Evolutionary conservation across 768 basidiomycete genomes (phyloP), one percentile per base, ranked within the genome.

Genomic region (Mycena polygramma): DNA sequence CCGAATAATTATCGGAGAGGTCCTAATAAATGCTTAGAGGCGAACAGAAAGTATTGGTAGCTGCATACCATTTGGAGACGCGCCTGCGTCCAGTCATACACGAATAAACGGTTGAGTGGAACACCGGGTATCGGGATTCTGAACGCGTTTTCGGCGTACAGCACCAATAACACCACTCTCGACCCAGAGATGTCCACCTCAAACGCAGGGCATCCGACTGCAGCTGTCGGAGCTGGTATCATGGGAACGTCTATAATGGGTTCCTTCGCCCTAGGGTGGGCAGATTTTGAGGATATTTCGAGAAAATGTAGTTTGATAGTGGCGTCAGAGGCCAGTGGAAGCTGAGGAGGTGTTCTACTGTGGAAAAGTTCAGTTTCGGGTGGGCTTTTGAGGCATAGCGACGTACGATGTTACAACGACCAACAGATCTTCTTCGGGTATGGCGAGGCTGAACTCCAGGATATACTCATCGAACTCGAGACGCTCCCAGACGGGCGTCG

Each of bases 61-160:
- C 13, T 37, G 39, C n/a, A 11, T 57, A 65, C 64, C 64, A 58
- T 49, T 15, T 57, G 55, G 3, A 66, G 64, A 2, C 3, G 7
- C 15, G 55, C 64, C 22, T 39, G 20, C 19, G 39, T 49, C 64
- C 64, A 57, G 30, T 66, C 64, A 36, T 66, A 66, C 24, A 66
- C 35, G 10, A 57, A 15, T 4, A 66, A 15, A 22, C 37, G 55
- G 35, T 14, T 24, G 22, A 13, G 36, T 15, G 49, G 22, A n/a
- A 48, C n/a, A 10, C 41, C 41, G 41, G 41, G 41, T 10, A 11
- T 41, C 11, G 41, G 41, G 41, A 41, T 41, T 10, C 10, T 10
- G 11, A 10, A 41, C 11, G 41, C 10, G 15, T 41, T 41, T 41
- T 36, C 37, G 20, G 11, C 15, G 35, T 36, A 57, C 15, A 1